phyloP scores from a whole-genome alignment of 2,329 filamentous ascomycete genomes.

The Chrysosphaeria jannelii region DNA sequence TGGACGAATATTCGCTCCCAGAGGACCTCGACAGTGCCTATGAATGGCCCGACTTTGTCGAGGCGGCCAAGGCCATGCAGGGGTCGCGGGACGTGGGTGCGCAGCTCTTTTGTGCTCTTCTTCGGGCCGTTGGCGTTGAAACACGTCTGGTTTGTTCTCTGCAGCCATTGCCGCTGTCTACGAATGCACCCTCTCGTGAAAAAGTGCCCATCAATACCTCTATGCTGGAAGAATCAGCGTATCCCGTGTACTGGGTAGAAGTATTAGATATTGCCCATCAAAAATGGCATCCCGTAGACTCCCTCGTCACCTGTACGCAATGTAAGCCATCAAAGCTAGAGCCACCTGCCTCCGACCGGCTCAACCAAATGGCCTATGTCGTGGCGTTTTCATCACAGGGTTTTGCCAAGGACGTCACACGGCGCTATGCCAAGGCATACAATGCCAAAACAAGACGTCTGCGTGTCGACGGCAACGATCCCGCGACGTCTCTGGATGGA shows the following conservation, averaged over 20 bases:
- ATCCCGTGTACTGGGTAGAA: constrained; percentile 86
- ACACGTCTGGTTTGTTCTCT: constrained; percentile 70
- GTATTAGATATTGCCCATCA: constrained; percentile 61
- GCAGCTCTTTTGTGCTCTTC: constrained; percentile 66
- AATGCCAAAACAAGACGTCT: constrained; percentile 65
- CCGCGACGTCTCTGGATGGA: background rate
- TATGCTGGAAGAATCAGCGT: constrained; percentile 37
- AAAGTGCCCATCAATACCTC: constrained; percentile 12
- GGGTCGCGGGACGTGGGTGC: constrained; percentile 77
- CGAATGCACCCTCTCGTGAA: constrained; percentile 17
- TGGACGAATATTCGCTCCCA: constrained; percentile 16
- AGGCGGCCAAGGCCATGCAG: constrained; percentile 33
- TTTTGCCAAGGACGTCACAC: constrained; percentile 56
- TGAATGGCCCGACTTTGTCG: constrained; percentile 42
- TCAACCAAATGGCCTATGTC: constrained; percentile 57
- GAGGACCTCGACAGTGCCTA: constrained; percentile 34
- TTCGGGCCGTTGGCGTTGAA: constrained; percentile 57
- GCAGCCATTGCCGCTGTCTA: constrained; percentile 45
- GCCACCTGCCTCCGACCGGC: constrained; percentile 45
- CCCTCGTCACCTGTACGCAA: constrained; percentile 51
- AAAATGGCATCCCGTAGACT: constrained; percentile 75
- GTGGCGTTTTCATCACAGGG: constrained; percentile 62
- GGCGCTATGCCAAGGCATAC: constrained; percentile 62
- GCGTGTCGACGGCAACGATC: constrained; percentile 30
- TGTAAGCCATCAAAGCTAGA: constrained; percentile 52